Evolutionary conservation across 352 stramenopile genomes (phyloP).

Genomic region (Phytopythium mirpurense): DNA sequence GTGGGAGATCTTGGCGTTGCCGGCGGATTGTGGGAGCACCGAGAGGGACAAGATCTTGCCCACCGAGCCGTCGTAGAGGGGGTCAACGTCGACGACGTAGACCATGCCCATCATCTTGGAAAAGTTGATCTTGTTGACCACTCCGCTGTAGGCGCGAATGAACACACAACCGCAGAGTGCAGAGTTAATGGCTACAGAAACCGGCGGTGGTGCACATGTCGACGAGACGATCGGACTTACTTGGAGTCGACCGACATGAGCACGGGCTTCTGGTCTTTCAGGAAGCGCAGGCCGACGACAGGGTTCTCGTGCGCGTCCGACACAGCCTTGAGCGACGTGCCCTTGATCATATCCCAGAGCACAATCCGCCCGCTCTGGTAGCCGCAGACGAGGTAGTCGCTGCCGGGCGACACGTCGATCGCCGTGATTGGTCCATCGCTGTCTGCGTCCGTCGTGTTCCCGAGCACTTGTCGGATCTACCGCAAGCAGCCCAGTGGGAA

Average conservation of each 20-base stretch:
- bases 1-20: slow-evolving; percentile 83
- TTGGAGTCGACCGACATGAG: slow-evolving; percentile 82
- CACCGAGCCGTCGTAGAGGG: slow-evolving; percentile 92
- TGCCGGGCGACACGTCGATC: slow-evolving; percentile 83
- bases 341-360: slow-evolving; percentile 96
- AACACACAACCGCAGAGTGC: slow-evolving; percentile 23
- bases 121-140: slow-evolving; percentile 95
- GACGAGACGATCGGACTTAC: slow-evolving; percentile 31
- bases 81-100: slow-evolving; percentile 93
- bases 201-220: too few relatives aligned
- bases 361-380: slow-evolving; percentile 92
- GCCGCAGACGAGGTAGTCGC: slow-evolving; percentile 90
- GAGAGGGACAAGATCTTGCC: slow-evolving; percentile 85
- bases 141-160: slow-evolving; percentile 41
- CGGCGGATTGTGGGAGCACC: slow-evolving; percentile 67
- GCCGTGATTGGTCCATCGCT: slow-evolving; percentile 79
- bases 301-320: slow-evolving; percentile 88
- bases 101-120: slow-evolving; percentile 93
- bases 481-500: background rate
- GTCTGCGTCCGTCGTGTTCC: slow-evolving; percentile 74
- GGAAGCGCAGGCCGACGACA: slow-evolving; percentile 79
- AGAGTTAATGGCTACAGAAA: too few relatives aligned
- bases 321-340: slow-evolving; percentile 87
- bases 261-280: slow-evolving; percentile 85
- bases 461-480: slow-evolving; percentile 84